These are phyloP conservation scores for Pascua guehoae DNA, from an alignment of 1,284 basidiomycete species.

Conservation along the genomic window DNA sequence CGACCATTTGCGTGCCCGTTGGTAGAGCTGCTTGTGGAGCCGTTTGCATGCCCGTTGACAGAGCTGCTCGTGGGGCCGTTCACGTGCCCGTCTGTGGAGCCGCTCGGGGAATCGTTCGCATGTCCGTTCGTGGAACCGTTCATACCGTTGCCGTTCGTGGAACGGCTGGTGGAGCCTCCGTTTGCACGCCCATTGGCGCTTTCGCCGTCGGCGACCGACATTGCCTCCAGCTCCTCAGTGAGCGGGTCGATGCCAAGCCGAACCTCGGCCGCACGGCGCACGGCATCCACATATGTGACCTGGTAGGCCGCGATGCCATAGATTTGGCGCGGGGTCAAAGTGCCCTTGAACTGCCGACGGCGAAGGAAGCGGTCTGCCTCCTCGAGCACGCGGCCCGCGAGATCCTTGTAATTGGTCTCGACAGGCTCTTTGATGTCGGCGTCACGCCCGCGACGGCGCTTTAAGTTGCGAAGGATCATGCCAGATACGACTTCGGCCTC, in stretches of 20 bases:
- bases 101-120: neutral
- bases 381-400: conserved; percentile 4
- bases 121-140: neutral
- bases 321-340: conserved; percentile 13
- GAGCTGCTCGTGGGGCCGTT: neutral
- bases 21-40: too few relatives aligned
- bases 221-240: too few relatives aligned
- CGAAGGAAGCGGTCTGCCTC: conserved; percentile 7
- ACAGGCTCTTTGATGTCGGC: conserved; percentile 24
- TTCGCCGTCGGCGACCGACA: too few relatives aligned
- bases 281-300: conserved; percentile 20
- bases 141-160: neutral
- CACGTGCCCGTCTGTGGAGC: neutral
- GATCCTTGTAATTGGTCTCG: conserved; percentile 14
- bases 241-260: neutral
- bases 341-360: conserved; percentile 5
- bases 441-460: conserved; percentile 14
- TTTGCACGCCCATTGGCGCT: neutral
- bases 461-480: conserved; percentile 19
- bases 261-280: conserved; percentile 6
- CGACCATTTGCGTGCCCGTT: too few relatives aligned
- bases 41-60: too few relatives aligned
- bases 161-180: neutral
- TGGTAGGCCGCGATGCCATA: conserved; percentile 32
- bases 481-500: conserved; percentile 28